Evolutionary conservation across 176 grass and related monocot genomes (phyloP), one percentile per base, ranked within the genome.

Genomic region (Oryza punctata): DNA sequence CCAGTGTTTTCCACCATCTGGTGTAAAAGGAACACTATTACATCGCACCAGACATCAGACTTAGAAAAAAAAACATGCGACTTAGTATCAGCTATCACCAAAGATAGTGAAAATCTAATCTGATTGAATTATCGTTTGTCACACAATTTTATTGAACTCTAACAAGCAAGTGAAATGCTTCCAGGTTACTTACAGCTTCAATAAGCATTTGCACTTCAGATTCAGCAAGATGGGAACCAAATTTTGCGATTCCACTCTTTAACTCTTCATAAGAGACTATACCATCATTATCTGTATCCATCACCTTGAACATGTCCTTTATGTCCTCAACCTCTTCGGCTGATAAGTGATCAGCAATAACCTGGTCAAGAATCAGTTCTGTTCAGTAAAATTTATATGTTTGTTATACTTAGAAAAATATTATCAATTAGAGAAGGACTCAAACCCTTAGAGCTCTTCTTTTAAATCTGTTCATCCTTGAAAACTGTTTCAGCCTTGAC

Each of bases 391-490:
- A 61, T 40, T 60, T 25, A 57, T 45, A 59, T 73, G 7, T 6
- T 11, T 64, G 19, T 23, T 84, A 78, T 5, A 70, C 6, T 30
- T 28, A 10, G 28, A 18, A 83, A 46, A 33, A 66, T 1, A 26
- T 10, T 43, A 73, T 23, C 23, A 38, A 64, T 43, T 44, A 66
- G 37, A 73, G 78, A 82, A 57, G 1, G 52, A 57, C 2, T 21
- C 85, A 63, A 47, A 96, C 96, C 85, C 96, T 89, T 82, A 99
- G 69, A 82, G 96, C 96, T 92, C 91, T 96, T 87, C 96, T 92
- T 87, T 99, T 99, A 65, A 99, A 99, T 88, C 93, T 88, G 64
- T 99, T 99, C 96, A 99, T 99, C 84, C 96, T 92, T 90, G 96
- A 99, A 85, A 99, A 99, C n/a, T 99, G 96, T 82, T 99, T 99